Base-by-base conservation (phyloP, 805 yeast species). In the Spathaspora boniae region DNA sequence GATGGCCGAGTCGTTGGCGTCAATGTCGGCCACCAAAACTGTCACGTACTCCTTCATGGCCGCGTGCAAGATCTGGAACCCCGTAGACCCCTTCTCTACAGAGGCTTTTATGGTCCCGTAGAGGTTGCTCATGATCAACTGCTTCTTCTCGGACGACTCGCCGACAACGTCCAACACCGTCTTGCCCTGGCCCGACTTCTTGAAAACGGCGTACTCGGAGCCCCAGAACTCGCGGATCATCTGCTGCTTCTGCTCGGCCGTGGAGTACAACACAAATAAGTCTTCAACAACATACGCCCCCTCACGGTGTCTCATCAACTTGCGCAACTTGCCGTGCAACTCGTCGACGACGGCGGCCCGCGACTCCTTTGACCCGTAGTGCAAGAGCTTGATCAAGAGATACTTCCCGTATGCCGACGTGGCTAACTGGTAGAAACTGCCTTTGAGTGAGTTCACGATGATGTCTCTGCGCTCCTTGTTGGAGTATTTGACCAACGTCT, bases 271-370 rank as follows among this genome's bases (percentile, higher is more conserved):
- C 16, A 86, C 86, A 56, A 71, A 91, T 52, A 86, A 70, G 70
- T 91, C 98, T 63, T 91, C 98, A 46, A 89, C 88, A 26, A 91
- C 98, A 53, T 91, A 88, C 9, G 98, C 98, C 63, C 97, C 98
- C 71, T 91, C 98, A 66, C 85, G 82, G 65, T 91, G 97, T 70
- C 95, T 80, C 93, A 91, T 87, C 40, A 91, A 70, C 62, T 87
- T 91, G 58, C 96, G 75, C 52, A 86, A 76, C 50, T 82, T 81
- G 33, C 98, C 98, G 54, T 88, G 95, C 46, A 91, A 72, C 64
- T 88, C 96, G 53, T 82, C 74, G 38, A 89, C 72, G 38, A 91
- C 82, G 24, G 77, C 48, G 36, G 78, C 82, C 51, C 96, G 75
- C 1, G 89, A 78, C 20, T 81, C 80, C 54, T 81, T 86, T 5